phyloP scores from a whole-genome alignment of 805 yeast species.

The Candida alai region DNA sequence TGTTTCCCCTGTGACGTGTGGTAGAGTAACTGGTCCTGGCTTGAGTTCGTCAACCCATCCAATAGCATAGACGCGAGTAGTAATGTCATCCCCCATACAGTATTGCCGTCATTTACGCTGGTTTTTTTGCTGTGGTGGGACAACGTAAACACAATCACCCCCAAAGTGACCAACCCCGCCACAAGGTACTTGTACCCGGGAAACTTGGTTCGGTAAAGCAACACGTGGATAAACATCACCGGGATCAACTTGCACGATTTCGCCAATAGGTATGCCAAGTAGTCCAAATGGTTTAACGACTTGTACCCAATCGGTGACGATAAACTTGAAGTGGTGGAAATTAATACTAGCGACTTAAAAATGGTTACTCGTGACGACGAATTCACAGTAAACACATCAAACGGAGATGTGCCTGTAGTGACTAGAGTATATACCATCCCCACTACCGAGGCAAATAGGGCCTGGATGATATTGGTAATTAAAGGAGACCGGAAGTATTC shows the following conservation, averaged over 20 bases:
- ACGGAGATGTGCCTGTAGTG: constrained; percentile 24
- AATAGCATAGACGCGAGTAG: constrained; percentile 62
- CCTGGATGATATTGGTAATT: constrained; percentile 72
- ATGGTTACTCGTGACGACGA: constrained; percentile 16
- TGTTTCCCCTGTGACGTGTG: constrained; percentile 3
- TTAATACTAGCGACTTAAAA: constrained; percentile 41
- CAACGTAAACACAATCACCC: constrained; percentile 77
- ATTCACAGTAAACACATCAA: constrained; percentile 31
- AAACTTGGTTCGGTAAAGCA: constrained; percentile 65
- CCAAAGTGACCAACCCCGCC: constrained; percentile 73
- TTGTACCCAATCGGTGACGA: constrained; percentile 82
- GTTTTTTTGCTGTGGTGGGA: constrained; percentile 30
- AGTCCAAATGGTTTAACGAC: constrained; percentile 79
- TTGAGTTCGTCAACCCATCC: constrained; percentile 90
- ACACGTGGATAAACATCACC: constrained; percentile 79
- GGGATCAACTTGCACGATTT: constrained; percentile 94
- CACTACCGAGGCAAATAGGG: constrained; percentile 63
- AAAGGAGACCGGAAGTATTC: constrained; percentile 70
- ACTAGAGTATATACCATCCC: constrained; percentile 57
- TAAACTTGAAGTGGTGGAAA: constrained; percentile 71
- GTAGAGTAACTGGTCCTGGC: constrained; percentile 82
- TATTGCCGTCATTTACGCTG: constrained; percentile 38
- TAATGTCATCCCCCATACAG: constrained; percentile 55
- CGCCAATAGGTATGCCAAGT: constrained; percentile 77
- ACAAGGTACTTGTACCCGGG: constrained; percentile 75